Percentiles rank a stretch among this genome's conserved stretches.
phyloP scores from a whole-genome alignment of 169 alveolate genomes.

The Plasmodium sp. region DNA sequence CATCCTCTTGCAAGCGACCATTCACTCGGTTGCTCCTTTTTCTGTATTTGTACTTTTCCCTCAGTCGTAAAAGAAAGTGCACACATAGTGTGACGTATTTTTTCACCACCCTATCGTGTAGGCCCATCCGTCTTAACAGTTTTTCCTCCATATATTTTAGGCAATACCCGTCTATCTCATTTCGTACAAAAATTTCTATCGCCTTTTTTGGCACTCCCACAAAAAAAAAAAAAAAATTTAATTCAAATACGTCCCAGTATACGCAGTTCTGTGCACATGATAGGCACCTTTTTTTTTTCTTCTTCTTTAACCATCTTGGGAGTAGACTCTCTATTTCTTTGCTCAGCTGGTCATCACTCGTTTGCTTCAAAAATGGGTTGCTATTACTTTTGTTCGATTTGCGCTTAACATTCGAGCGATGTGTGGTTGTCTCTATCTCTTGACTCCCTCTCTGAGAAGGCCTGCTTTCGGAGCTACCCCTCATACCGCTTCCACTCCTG shows the following conservation, averaged over 20 bases:
- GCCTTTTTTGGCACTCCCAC: conserved; percentile 76
- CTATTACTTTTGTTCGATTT: neutral
- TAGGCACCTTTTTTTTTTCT: neutral
- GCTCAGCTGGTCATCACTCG: neutral
- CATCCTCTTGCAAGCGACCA: neutral
- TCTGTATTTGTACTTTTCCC: conserved; percentile 76
- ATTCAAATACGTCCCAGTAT: conserved; percentile 77
- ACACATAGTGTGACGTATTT: conserved; percentile 71
- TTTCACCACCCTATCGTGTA: conserved; percentile 46
- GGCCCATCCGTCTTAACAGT: conserved; percentile 75
- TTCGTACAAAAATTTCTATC: conserved; percentile 61
- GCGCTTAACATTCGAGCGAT: neutral
- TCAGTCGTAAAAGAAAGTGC: conserved; percentile 71
- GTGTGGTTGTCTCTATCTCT: neutral
- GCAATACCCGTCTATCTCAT: conserved; percentile 79
- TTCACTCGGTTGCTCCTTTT: conserved; percentile 29
- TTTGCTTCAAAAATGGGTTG: neutral
- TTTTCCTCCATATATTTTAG: conserved; percentile 75
- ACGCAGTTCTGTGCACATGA: conserved; percentile 77
- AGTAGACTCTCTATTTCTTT: conserved; percentile 2
- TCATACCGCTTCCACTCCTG: neutral
- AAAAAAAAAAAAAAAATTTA: conserved; percentile 75
- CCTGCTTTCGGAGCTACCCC: neutral
- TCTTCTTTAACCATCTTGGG: conserved; percentile 38
- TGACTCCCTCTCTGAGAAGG: neutral